Base-by-base conservation (phyloP, 768 basidiomycete species). In the Tricholomella constricta region DNA sequence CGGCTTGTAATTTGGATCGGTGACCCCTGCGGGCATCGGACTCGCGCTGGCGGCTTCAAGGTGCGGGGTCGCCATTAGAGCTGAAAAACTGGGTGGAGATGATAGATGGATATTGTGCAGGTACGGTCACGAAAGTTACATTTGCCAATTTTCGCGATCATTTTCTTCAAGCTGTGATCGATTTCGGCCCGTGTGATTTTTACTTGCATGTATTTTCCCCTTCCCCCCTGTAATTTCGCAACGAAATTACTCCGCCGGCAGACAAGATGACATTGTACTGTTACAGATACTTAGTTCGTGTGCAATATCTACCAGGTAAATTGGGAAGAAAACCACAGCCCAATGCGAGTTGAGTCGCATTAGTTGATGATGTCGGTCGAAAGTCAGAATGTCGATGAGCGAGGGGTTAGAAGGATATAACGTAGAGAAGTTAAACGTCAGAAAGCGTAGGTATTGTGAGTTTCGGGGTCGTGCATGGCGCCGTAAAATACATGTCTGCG, bases 1-100 rank as follows among this genome's bases (percentile, higher is more conserved):
- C 6, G 87, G 85, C 61, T 76, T 82, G 69, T 84, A 86, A 65
- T 78, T 78, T 9, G 82, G 78, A 68, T 86, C 79, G 2, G 84
- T 84, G 61, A 84, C 69, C 53, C 82, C 83, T 22, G 70, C 69
- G n/a, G 84, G 83, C 64, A 84, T 72, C 1, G 77, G 69, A 57
- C 81, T 83, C 49, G 75, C 82, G 68, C 74, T 82, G 51, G 80
- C 81, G 15, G 73, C 68, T 27, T 43, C 25, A n/a, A 43, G 42
- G 17, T 43, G 42, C 15, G 42, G 42, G 17, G 25, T 43, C 42
- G 25, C 23, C 42, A 43, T 43, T 40, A 6, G 14, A n/a, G 42
- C 4, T 14, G 25, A 17, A 27, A n/a, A 6, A 11, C 34, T n/a
- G 42, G 25, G 14, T 27, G 25, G 15, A 25, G 42, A 14, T 43